Percentiles rank a stretch among this genome's conserved stretches.
Evolutionary conservation across 495 filamentous ascomycete genomes (phyloP).

Genomic region (Penicillium dipodomyicola): DNA sequence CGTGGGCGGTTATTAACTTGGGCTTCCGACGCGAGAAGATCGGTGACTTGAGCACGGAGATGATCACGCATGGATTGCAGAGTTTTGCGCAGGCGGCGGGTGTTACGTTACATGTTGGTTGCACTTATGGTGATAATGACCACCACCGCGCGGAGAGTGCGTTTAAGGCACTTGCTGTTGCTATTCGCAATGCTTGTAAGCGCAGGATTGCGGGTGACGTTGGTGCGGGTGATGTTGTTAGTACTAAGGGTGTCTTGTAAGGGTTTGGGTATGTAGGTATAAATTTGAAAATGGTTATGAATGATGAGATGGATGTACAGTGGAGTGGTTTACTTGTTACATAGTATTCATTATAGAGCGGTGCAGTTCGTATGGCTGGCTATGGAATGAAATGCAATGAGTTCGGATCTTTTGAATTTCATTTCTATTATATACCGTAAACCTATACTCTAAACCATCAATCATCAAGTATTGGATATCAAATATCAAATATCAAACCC

Average conservation of each 20-base stretch:
- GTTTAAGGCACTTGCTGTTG: constrained; percentile 93
- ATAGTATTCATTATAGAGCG: neutral
- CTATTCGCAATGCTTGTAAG: constrained; percentile 70
- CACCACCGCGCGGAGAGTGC: constrained; percentile 96
- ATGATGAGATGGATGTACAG: constrained; percentile 3
- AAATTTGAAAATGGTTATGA: neutral
- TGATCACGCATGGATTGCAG: constrained; percentile 93
- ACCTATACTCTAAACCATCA: neutral
- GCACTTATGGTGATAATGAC: constrained; percentile 84
- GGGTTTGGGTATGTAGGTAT: neutral
- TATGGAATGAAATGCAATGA: neutral
- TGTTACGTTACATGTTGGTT: constrained; percentile 92
- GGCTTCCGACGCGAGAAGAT: constrained; percentile 86
- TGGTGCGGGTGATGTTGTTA: constrained; percentile 85
- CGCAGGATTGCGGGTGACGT: constrained; percentile 69
- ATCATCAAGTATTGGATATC: neutral
- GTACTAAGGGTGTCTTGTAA: constrained; percentile 84
- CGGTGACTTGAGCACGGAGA: constrained; percentile 88
- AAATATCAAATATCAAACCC: neutral
- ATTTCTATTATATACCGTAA: neutral
- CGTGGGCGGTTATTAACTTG: constrained; percentile 77
- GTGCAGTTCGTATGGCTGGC: neutral
- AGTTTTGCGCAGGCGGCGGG: constrained; percentile 88
- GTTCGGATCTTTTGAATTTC: neutral
- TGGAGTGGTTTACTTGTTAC: neutral